phyloP scores from a whole-genome alignment of 2,329 filamentous ascomycete species.

The Diplodia corticola region DNA sequence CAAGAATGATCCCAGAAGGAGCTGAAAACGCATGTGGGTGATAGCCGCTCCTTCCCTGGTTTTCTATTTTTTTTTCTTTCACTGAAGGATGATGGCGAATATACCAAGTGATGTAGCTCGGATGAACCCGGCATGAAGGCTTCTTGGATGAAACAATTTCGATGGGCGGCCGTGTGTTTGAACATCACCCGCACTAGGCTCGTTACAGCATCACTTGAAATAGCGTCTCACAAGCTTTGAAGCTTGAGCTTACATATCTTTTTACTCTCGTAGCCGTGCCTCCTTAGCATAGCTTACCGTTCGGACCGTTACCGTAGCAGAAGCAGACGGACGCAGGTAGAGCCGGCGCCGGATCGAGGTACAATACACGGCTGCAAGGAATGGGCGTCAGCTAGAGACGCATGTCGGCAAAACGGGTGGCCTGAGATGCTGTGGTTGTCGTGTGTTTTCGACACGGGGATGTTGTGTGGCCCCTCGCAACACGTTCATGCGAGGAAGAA shows the following conservation, averaged over 20 bases:
- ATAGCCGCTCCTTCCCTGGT: too few species aligned
- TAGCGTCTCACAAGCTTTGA: neutral
- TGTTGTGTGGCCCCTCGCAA: neutral
- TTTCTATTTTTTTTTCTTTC: too few species aligned
- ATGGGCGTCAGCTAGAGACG: neutral
- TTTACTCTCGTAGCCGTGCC: neutral
- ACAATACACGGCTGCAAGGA: neutral
- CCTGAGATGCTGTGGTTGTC: neutral
- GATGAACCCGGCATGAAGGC: too few species aligned
- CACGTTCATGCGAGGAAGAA: conserved; percentile 1
- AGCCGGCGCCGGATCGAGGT: neutral
- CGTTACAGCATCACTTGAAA: too few species aligned
- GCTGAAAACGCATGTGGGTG: too few species aligned
- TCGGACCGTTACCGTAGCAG: neutral
- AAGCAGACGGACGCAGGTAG: neutral
- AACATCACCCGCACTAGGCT: too few species aligned
- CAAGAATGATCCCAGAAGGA: too few species aligned
- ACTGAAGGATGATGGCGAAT: too few species aligned
- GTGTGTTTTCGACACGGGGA: neutral
- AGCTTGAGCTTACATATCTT: neutral
- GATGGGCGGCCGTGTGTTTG: neutral
- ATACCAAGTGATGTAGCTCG: too few species aligned
- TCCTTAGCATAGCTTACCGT: neutral
- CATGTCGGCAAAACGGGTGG: neutral
- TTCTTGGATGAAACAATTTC: too few species aligned